A percentile compares a stretch with the other conserved stretches of the same genome.
Conservation (phyloP, 768 basidiomycete species). For the Tubosaeta brunneosetosa region DNA sequence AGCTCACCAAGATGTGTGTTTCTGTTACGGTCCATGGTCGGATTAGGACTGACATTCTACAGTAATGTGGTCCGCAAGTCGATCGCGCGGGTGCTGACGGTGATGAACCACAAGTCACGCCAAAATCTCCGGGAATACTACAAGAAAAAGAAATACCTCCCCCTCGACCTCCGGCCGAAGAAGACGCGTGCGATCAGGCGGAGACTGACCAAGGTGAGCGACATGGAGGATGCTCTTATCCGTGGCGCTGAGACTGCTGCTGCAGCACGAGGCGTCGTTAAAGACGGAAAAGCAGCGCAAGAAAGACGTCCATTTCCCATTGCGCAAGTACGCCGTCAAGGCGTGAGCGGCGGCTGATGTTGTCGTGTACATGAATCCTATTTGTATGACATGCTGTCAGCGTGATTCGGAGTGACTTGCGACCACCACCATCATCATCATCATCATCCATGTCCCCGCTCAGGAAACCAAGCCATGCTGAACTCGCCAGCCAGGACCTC, state of each 20-base stretch:
- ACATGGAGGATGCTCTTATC: not conserved
- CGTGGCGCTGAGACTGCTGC: conserved; percentile 3
- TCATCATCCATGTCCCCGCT: conserved; percentile 41
- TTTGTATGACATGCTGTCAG: conserved; percentile 38
- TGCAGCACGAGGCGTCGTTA: conserved; percentile 72
- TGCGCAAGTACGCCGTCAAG: conserved; percentile 93
- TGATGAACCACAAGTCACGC: conserved; percentile 97
- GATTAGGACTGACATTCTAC: not conserved
- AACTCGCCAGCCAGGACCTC: conserved; percentile 37
- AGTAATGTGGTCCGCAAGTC: conserved; percentile 97
- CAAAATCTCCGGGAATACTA: conserved; percentile 97
- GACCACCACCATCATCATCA: not conserved
- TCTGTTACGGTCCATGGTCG: not conserved
- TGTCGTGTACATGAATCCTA: conserved; percentile 28
- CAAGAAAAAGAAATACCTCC: conserved; percentile 94
- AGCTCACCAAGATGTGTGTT: conserved; percentile 95
- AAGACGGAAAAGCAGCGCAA: conserved; percentile 93
- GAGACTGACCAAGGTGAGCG: conserved; percentile 80
- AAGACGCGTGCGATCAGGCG: conserved; percentile 98
- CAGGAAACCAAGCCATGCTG: conserved; percentile 36
- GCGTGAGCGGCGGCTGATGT: conserved; percentile 48
- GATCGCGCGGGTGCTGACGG: conserved; percentile 95
- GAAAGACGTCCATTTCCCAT: conserved; percentile 92
- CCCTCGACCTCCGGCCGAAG: conserved; percentile 96
- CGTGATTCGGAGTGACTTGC: conserved; percentile 21